Base-by-base conservation (phyloP, 108 stramenopile genomes). In the Nitzschia inconspicua region DNA sequence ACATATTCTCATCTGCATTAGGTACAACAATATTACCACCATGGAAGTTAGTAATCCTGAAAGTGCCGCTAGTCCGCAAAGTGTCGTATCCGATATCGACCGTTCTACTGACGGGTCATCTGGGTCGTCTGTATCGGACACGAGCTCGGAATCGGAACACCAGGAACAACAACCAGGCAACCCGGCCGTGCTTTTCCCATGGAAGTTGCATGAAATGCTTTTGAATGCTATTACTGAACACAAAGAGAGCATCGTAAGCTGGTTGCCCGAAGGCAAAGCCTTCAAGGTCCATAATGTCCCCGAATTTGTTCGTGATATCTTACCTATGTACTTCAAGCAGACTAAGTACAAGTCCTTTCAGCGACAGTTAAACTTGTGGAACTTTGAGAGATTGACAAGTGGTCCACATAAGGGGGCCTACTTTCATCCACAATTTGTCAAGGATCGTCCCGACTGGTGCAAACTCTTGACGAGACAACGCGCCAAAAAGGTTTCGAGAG, bases 371-470 rank as follows among this genome's bases (percentile, higher is more conserved):
- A 91, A 92, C 51, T 65, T 91, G 4, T 88, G 82, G 64, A 83
- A 80, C 11, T 88, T 88, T 47, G 25, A 60, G 25, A 74, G 80
- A 48, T 47, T 88, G 3, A 79, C 76, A 11, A 13, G 26, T 0
- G 86, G 86, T 5, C 55, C 57, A 6, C 85, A 86, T 27, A 66
- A 77, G 47, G 84, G 84, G 20, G 67, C 72, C 1, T 92, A 88
- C 62, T 83, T 66, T 39, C 85, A 88, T 60, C 70, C 74, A 34
- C 28, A 61, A 11, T 92, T 92, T 50, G 54, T 84, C 19, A 64
- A 72, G 35, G 70, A 76, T 32, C 76, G 60, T 42, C 54, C 53
- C 7, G 14, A 1, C 10, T 22, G 47, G 6, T 55, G 53, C 8
- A 24, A 29, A 4, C 22, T 44, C 14, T 36, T 66, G 35, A 55